Evolutionary conservation across 495 filamentous ascomycete genomes (phyloP), one percentile per base, ranked within the genome.

Genomic region (Astrocystis sublimbata): DNA sequence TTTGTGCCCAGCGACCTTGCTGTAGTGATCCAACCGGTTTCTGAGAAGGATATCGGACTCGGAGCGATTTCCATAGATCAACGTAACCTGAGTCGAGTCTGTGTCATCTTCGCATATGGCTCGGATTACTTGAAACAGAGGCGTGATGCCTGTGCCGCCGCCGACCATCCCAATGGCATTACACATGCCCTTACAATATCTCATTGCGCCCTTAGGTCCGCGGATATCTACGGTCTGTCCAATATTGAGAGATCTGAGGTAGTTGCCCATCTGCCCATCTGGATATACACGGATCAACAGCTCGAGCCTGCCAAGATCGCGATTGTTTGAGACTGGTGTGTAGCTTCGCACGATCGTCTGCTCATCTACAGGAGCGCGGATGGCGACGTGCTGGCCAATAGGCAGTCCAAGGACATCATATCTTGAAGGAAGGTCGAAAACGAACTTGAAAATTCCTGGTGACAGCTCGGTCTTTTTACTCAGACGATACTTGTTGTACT

Each of bases 21-120:
- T 63, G 81, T 82, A 1, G 67, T 59, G 2, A 13, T 85, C 81
- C 0, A 85, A 73, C 57, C 86, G 78, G 1, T 70, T 60, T 6
- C 80, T 69, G 23, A 92, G 72, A 36, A 92, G 76, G 46, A 91
- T 89, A 64, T 92, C 89, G 21, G 86, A 79, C 74, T 91, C 86
- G 19, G 65, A 78, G 50, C 87, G 78, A 73, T 91, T 91, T 60
- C 86, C 89, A 69, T 78, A 85, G 49, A 86, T 58, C 3, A 83
- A 72, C 47, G 68, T 75, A 24, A 85, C 66, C 61, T 79, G 66
- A 3, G 83, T 84, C 5, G 70, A 75, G 57, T 85, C 82, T 23
- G 61, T 66, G 9, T 77, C 71, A 52, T 81, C 76, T 61, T 83
- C 76, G 63, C 80, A 79, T 31, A 85, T 84, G 31, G 78, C 78